Percentiles rank a stretch among this genome's conserved stretches.
Conservation (phyloP, 768 basidiomycete species). For the Xanthoconium purpureum region DNA sequence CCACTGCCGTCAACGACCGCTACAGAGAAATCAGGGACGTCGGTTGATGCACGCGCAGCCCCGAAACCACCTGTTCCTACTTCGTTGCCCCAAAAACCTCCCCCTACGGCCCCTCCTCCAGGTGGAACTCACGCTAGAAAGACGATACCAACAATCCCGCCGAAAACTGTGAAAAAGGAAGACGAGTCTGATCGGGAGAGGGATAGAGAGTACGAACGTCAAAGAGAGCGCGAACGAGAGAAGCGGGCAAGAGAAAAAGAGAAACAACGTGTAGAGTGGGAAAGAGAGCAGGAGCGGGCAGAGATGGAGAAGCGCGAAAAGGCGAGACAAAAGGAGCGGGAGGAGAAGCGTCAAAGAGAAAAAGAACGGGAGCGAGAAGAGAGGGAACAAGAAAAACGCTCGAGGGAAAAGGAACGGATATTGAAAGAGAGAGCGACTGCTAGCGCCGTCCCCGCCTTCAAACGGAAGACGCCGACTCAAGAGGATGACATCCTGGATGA, state of each 20-base stretch:
- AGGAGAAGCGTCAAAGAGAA: conserved; percentile 27
- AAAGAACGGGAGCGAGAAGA: conserved; percentile 25
- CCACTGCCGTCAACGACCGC: conserved; percentile 20
- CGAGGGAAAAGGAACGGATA: conserved; percentile 24
- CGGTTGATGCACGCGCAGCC: conserved; percentile 28
- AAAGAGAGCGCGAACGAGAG: conserved; percentile 26
- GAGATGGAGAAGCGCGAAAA: conserved; percentile 23
- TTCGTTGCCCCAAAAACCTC: conserved; percentile 35
- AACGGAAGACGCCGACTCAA: conserved; percentile 39
- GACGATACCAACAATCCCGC: conserved; percentile 23
- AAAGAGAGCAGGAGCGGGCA: conserved; percentile 16
- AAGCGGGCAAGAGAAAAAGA: conserved; percentile 23
- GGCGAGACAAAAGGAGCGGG: conserved; percentile 19
- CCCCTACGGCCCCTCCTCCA: conserved; percentile 27
- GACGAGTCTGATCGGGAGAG: conserved; percentile 31
- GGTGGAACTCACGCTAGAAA: conserved; percentile 28
- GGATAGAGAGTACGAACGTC: conserved; percentile 23
- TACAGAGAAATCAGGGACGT: conserved; percentile 24
- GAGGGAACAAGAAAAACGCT: conserved; percentile 17
- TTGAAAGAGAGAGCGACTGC: conserved; percentile 20
- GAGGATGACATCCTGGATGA: conserved; percentile 34
- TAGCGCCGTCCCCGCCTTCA: conserved; percentile 22
- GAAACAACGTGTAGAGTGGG: conserved; percentile 22
- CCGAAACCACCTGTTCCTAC: conserved; percentile 28
- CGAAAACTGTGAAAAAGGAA: conserved; percentile 19